These are phyloP conservation scores for maize (Zea mays) DNA, from an alignment of 176 grass and related monocot species.

Conservation along the genomic window DNA sequence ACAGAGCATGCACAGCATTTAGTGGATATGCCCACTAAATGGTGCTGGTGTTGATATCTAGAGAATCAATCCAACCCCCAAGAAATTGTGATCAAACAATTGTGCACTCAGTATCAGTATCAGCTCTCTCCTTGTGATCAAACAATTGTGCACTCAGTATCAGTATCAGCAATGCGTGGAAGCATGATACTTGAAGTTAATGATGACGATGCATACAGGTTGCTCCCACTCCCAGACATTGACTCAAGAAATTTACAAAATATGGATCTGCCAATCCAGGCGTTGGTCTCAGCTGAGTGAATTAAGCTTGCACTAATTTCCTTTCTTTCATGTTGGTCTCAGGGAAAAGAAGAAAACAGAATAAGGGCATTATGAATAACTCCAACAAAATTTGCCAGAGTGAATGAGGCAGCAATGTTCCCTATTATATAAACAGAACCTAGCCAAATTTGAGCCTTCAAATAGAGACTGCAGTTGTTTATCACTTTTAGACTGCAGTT, in stretches of 20 bases:
- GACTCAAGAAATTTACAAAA: neutral
- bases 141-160: neutral
- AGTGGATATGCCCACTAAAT: neutral
- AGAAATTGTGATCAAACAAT: slow-evolving; percentile 37
- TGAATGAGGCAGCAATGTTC: neutral
- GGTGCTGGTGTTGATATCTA: neutral
- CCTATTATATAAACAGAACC: neutral
- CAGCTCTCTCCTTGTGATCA: slow-evolving; percentile 63
- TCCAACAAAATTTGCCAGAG: neutral
- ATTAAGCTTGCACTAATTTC: neutral
- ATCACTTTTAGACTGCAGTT: neutral
- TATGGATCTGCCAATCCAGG: neutral
- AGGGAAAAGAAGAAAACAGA: slow-evolving; percentile 4
- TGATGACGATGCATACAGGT: neutral
- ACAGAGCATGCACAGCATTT: neutral
- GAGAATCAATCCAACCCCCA: neutral
- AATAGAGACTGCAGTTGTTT: neutral
- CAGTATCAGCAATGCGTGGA: neutral
- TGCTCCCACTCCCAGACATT: neutral
- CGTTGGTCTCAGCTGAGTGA: neutral
- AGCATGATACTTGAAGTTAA: neutral
- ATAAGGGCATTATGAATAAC: neutral
- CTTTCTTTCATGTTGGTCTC: neutral
- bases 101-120: neutral
- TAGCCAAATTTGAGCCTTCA: neutral